Conservation (phyloP, 495 filamentous ascomycete genomes). For the Aspergillus haitiensis region DNA sequence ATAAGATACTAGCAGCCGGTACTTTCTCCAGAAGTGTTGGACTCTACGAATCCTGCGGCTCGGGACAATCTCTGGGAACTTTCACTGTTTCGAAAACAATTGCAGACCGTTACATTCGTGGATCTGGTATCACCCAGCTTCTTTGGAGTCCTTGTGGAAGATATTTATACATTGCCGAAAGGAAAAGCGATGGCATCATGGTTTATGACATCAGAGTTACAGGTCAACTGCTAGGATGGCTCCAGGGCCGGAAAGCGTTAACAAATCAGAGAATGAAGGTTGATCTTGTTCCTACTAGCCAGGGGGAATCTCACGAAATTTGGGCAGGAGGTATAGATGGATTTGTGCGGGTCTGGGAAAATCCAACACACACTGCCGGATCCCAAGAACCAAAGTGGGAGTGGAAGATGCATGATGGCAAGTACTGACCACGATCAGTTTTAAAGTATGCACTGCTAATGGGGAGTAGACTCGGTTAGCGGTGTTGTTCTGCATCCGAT, state of each 20-base stretch:
- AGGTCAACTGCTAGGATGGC: slow-evolving; percentile 64
- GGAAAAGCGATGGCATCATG: slow-evolving; percentile 68
- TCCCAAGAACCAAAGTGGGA: slow-evolving; percentile 55
- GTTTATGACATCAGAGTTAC: slow-evolving; percentile 83
- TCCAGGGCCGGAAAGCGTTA: slow-evolving; percentile 66
- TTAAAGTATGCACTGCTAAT: slow-evolving; percentile 18
- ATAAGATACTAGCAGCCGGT: slow-evolving; percentile 73
- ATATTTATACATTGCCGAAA: slow-evolving; percentile 86
- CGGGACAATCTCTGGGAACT: slow-evolving; percentile 65
- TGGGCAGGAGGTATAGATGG: slow-evolving; percentile 89
- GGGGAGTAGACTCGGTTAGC: slow-evolving; percentile 54
- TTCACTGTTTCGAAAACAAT: slow-evolving; percentile 54
- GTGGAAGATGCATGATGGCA: slow-evolving; percentile 59
- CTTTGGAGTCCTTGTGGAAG: slow-evolving; percentile 82
- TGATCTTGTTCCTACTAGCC: slow-evolving; percentile 56
- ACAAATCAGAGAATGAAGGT: slow-evolving; percentile 80
- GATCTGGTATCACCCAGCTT: slow-evolving; percentile 71
- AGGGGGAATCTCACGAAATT: slow-evolving; percentile 63
- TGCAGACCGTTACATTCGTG: slow-evolving; percentile 50
- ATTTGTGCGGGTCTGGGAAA: slow-evolving; percentile 71
- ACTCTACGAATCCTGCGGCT: slow-evolving; percentile 68
- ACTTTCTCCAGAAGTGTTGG: slow-evolving; percentile 77
- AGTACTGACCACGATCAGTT: slow-evolving; percentile 7
- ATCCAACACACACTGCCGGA: slow-evolving; percentile 56
- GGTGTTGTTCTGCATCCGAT: slow-evolving; percentile 65